Evolutionary conservation across 805 yeast genomes (phyloP).

Genomic region (Cyberlindnera japonica): DNA sequence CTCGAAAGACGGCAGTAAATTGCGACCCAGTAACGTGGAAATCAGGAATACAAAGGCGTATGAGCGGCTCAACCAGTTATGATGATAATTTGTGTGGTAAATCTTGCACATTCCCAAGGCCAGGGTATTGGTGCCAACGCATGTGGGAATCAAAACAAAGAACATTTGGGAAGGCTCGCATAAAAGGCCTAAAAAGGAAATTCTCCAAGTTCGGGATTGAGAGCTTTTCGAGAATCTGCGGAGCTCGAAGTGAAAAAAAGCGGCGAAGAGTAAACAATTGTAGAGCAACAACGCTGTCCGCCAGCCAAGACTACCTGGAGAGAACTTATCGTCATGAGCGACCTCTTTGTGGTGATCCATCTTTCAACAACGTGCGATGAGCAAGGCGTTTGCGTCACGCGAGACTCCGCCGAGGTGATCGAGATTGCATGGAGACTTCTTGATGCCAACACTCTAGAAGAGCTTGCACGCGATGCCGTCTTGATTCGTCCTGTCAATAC

Average conservation of each 20-base stretch:
- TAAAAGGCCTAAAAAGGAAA: too few relatives aligned
- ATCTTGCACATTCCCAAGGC: too few relatives aligned
- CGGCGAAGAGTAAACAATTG: slow-evolving; percentile 6
- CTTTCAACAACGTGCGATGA: slow-evolving; percentile 68
- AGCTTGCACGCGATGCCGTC: slow-evolving; percentile 40
- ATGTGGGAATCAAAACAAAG: too few relatives aligned
- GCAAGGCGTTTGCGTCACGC: slow-evolving; percentile 50
- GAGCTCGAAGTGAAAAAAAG: slow-evolving; percentile 2
- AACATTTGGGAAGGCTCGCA: too few relatives aligned
- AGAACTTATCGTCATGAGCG: slow-evolving; percentile 26
- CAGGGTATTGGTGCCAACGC: too few relatives aligned
- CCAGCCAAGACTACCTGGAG: not conserved
- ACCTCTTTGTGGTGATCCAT: slow-evolving; percentile 57
- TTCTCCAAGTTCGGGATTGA: too few relatives aligned
- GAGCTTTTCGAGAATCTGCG: too few relatives aligned
- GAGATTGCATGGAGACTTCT: slow-evolving; percentile 66
- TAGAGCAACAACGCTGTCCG: not conserved
- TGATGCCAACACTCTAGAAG: slow-evolving; percentile 48
- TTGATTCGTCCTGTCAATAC: slow-evolving; percentile 61
- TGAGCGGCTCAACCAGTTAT: too few relatives aligned
- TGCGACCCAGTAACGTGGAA: too few relatives aligned
- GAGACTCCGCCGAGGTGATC: slow-evolving; percentile 65
- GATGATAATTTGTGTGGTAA: too few relatives aligned
- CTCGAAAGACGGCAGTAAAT: too few relatives aligned
- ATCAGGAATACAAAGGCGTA: too few relatives aligned